A percentile compares a stretch with the other conserved stretches of the same genome.
Conservation (phyloP, 1,284 basidiomycete genomes). For the Trichosporon ovoides region DNA sequence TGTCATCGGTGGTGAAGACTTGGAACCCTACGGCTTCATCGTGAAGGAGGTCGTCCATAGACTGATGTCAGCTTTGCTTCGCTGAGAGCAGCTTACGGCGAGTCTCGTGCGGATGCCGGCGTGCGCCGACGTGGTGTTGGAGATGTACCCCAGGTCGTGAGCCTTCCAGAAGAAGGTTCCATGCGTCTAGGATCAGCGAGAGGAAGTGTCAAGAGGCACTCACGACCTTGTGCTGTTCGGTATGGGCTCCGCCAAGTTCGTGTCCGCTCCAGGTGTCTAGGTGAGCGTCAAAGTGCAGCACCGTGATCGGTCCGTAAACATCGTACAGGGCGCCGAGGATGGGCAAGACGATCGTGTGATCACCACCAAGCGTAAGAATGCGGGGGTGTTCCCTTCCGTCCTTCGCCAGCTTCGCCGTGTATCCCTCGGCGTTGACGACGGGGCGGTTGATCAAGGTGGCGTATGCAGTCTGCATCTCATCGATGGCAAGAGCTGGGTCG, state of each 20-base stretch:
- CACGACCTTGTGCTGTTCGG: conserved; percentile 23
- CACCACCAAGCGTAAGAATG: conserved; percentile 50
- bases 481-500: conserved; percentile 47
- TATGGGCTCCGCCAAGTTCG: conserved; percentile 21
- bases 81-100: conserved; percentile 20
- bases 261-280: conserved; percentile 50
- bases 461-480: conserved; percentile 48
- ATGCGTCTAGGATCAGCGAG: conserved; percentile 31
- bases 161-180: conserved; percentile 50
- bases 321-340: conserved; percentile 44
- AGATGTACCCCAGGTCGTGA: conserved; percentile 47
- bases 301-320: conserved; percentile 48
- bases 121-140: conserved; percentile 57
- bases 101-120: conserved; percentile 45
- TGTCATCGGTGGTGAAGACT: conserved; percentile 46
- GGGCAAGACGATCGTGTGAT: conserved; percentile 52
- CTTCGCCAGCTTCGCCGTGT: conserved; percentile 18
- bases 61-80: neutral
- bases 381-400: conserved; percentile 46
- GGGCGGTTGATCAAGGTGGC: conserved; percentile 19
- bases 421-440: conserved; percentile 4
- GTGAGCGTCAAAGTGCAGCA: conserved; percentile 38
- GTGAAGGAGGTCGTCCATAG: conserved; percentile 29
- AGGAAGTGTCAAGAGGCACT: conserved; percentile 8
- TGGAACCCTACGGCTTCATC: conserved; percentile 50